phyloP scores from a whole-genome alignment of 768 basidiomycete species.

The Tulasnella sp. region DNA sequence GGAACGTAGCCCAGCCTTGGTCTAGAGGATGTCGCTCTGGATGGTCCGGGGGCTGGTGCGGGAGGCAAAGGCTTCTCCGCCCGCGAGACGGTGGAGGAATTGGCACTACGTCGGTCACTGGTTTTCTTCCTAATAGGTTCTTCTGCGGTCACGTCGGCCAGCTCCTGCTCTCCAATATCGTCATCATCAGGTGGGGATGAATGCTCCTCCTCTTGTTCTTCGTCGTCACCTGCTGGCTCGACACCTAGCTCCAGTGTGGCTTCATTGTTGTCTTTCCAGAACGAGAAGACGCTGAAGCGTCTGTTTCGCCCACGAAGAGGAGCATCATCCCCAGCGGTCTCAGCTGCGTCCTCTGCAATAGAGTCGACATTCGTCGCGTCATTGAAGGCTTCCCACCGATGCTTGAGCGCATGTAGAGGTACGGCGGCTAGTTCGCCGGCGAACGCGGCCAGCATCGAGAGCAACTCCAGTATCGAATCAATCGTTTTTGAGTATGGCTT shows the following conservation, averaged over 20 bases:
- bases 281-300: conserved; percentile 7
- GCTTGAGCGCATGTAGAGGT: not conserved
- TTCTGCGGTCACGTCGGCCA: not conserved
- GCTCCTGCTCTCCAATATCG: not conserved
- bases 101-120: too few species aligned
- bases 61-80: not conserved
- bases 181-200: too few species aligned
- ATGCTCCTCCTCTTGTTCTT: not conserved
- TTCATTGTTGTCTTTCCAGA: conserved; percentile 3
- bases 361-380: not conserved
- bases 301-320: not conserved
- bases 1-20: not conserved
- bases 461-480: conserved; percentile 50
- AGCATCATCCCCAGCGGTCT: not conserved
- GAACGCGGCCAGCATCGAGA: conserved; percentile 10
- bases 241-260: not conserved
- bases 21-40: not conserved
- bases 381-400: conserved; percentile 6
- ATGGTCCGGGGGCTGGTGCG: not conserved
- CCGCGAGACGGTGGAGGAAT: too few species aligned
- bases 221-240: not conserved
- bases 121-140: too few species aligned
- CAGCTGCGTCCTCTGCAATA: not conserved
- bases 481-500: conserved; percentile 61
- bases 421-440: not conserved